Evolutionary conservation across 306 rosid species (phyloP), one percentile per base, ranked within the genome.

Genomic region (Quercus parvula): DNA sequence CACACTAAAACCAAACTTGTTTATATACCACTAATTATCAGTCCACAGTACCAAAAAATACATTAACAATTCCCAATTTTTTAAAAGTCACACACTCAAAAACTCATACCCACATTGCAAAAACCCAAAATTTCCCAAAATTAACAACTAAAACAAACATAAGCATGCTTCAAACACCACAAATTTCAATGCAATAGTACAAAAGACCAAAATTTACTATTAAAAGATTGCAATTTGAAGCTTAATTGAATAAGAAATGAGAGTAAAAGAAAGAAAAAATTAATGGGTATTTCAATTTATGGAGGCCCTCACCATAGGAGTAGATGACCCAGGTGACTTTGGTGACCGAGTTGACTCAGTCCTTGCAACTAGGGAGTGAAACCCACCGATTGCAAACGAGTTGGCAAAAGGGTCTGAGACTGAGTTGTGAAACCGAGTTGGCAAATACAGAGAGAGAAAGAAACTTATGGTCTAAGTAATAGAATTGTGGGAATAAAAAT

Each of bases 221-320:
- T 18, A 70, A 61, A 51, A 84, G 66, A 61, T 14, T 1, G 81
- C 84, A 86, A 3, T 79, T 19, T n/a, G 30, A 82, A 71, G 76
- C 75, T 46, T 72, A 72, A 59, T 54, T 56, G 19, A 28, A 75
- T 76, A 68, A 59, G 17, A 7, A 77, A 78, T 8, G 56, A 41
- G 70, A 67, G 2, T 7, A 61, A 70, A 66, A 44, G 25, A 30
- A 56, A 0, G 35, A 5, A 27, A 71, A 58, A 79, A 25, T 6
- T 24, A 13, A 69, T 5, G 55, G 58, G 68, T 44, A 46, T 17
- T 64, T 30, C 15, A 78, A 56, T 78, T 54, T 33, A 20, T 4
- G 30, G 30, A 31, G 76, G 79, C 72, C 74, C 91, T 90, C 74
- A 92, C 99, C 98, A 92, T 91, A 92, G 88, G 70, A 81, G 4